Evolutionary conservation across 352 stramenopile genomes (phyloP), one percentile per base, ranked within the genome.

Genomic region (Pythium vanterpoolii): DNA sequence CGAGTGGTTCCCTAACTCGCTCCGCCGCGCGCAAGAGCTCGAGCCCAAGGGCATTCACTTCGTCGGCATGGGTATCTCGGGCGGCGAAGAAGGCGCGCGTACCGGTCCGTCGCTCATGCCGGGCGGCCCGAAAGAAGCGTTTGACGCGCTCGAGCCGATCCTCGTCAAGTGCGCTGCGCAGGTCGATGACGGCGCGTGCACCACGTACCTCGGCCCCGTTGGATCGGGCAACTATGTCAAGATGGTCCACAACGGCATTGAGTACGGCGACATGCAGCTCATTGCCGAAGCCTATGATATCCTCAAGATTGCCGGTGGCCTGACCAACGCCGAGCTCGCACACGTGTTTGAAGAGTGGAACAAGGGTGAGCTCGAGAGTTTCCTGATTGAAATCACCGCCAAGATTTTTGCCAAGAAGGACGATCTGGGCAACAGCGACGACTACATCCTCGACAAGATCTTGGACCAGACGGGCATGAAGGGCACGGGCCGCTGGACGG

Each of bases 191-290:
- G 93, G 93, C 23, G 79, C 96, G 21, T 99, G 97, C 74, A 98
- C 96, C 21, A 98, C 94, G 45, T 99, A 99, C 78, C 76, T 98
- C 47, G 97, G 97, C 34, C 88, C 87, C 18, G 89, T 97, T 34
- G 97, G 97, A 64, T 88, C 88, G 30, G 97, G 97, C 56, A 99
- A 99, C 83, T 99, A 99, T 79, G 97, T 99, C 50, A 99, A 99
- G 85, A 99, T 99, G 97, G 96, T 99, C 59, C 97, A 99, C 90
- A 99, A 99, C 83, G 97, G 97, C 60, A 99, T 99, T 68, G 97
- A 99, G 75, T 99, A 99, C 79, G 97, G 96, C 51, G 97, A 99
- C 76, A 99, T 99, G 96, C 97, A 99, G 79, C 78, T 99, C 21
- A 99, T 99, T 73, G 90, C 87, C 36, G 97, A 99, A 79, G 93